phyloP scores from a whole-genome alignment of 2,329 filamentous ascomycete genomes.

The Grosmannia clavigera region DNA sequence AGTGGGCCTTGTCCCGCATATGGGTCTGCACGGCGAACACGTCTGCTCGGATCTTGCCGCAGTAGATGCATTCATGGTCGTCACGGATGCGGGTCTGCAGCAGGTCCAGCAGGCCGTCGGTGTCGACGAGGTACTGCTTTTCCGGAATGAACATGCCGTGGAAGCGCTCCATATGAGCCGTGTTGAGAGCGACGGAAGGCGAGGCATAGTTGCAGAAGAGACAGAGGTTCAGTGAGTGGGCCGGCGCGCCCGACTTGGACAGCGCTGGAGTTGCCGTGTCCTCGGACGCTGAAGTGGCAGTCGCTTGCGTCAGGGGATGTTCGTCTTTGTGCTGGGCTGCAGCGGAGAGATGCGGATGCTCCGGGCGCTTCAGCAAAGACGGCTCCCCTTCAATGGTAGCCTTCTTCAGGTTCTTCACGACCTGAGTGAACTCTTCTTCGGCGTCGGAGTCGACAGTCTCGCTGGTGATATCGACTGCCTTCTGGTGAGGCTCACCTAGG shows the following conservation, averaged over 20 bases:
- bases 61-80: slow-evolving; percentile 76
- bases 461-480: slow-evolving; percentile 24
- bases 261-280: slow-evolving; percentile 15
- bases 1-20: slow-evolving; percentile 94
- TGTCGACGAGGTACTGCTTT: slow-evolving; percentile 65
- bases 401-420: slow-evolving; percentile 66
- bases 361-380: slow-evolving; percentile 42
- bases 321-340: slow-evolving; percentile 32
- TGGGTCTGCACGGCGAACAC: slow-evolving; percentile 80
- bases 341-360: slow-evolving; percentile 34
- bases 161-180: slow-evolving; percentile 79
- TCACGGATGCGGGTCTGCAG: slow-evolving; percentile 71
- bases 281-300: slow-evolving; percentile 2
- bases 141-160: slow-evolving; percentile 97
- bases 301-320: slow-evolving; percentile 25
- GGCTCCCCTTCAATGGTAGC: slow-evolving; percentile 30
- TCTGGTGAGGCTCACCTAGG: slow-evolving; percentile 61
- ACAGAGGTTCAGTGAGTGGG: slow-evolving; percentile 45
- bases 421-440: slow-evolving; percentile 63
- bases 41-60: slow-evolving; percentile 69
- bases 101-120: slow-evolving; percentile 68
- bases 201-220: slow-evolving; percentile 89
- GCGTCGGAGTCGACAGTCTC: slow-evolving; percentile 47
- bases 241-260: slow-evolving; percentile 19
- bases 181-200: slow-evolving; percentile 60